Evolutionary conservation across 2,329 filamentous ascomycete species (phyloP), one percentile per base, ranked within the genome.

Genomic region (Ustilaginoidea virens): DNA sequence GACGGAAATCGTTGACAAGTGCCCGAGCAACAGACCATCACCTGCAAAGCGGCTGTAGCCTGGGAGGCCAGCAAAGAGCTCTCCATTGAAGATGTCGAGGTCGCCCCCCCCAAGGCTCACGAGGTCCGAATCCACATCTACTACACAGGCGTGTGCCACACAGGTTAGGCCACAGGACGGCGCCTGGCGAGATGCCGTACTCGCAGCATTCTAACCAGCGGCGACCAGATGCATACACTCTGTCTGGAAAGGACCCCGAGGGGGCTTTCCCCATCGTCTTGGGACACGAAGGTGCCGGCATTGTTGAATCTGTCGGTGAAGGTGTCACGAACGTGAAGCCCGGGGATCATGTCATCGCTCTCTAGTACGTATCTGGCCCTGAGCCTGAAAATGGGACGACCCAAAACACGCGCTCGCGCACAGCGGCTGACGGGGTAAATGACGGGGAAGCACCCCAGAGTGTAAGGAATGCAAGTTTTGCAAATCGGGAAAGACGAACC

Each of bases 391-490:
- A n/a, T n/a, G n/a, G n/a, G n/a, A n/a, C n/a, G n/a, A n/a, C n/a
- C n/a, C n/a, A n/a, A n/a, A n/a, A n/a, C n/a, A n/a, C n/a, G n/a
- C n/a, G n/a, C n/a, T n/a, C n/a, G n/a, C n/a, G n/a, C n/a, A n/a
- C n/a, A n/a, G n/a, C n/a, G n/a, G n/a, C n/a, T n/a, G n/a, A n/a
- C n/a, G n/a, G n/a, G n/a, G n/a, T n/a, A n/a, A n/a, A n/a, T n/a
- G n/a, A n/a, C n/a, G n/a, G n/a, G n/a, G n/a, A n/a, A 92, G 85
- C 67, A 96, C 86, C 26, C 90, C 90, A 40, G 87, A 96, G 64
- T 96, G 90, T 66, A 68, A 73, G 43, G 87, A 96, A 58, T 98
- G 90, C 75, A 96, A 96, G 66, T 96, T 96, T 71, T 98, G 90
- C 78, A 90, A 83, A 60, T 96, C 87, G 23, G 90, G 87, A 62